phyloP scores from a whole-genome alignment of 2,329 filamentous ascomycete genomes.

The Parastagonospora avenae region DNA sequence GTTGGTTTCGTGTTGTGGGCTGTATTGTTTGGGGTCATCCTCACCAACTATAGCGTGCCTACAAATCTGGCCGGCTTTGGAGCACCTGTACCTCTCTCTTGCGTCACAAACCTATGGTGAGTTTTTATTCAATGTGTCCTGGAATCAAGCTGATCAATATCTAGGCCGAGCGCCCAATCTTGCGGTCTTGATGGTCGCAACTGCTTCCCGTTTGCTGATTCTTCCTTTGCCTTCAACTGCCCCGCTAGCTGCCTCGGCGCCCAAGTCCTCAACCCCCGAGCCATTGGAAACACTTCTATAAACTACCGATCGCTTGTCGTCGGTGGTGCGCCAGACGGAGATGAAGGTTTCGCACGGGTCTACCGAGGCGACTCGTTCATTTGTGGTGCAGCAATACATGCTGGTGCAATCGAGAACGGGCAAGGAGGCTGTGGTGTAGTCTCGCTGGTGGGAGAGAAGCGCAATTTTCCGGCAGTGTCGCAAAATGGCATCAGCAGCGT shows the following conservation, averaged over 20 bases:
- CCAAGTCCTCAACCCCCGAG: conserved; percentile 56
- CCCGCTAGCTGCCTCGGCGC: conserved; percentile 58
- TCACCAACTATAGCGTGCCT: conserved; percentile 63
- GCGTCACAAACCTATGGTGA: conserved; percentile 71
- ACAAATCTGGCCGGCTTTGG: conserved; percentile 71
- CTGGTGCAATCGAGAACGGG: conserved; percentile 33
- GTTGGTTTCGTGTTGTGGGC: conserved; percentile 69
- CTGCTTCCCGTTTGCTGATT: conserved; percentile 60
- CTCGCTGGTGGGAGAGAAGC: conserved; percentile 30
- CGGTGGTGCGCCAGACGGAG: conserved; percentile 58
- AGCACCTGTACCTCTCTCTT: conserved; percentile 68
- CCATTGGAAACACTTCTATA: conserved; percentile 64
- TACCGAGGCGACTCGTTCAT: conserved; percentile 48
- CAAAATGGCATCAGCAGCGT: conserved; percentile 41
- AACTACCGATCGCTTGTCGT: conserved; percentile 69
- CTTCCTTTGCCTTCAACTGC: conserved; percentile 60
- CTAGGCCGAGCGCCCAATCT: conserved; percentile 31
- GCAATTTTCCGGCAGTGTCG: conserved; percentile 23
- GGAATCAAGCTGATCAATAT: conserved; percentile 14
- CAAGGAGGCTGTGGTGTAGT: conserved; percentile 43
- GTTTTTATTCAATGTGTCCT: conserved; percentile 1
- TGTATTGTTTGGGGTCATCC: conserved; percentile 69
- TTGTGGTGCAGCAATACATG: conserved; percentile 45
- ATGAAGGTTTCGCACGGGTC: conserved; percentile 13
- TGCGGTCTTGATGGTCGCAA: conserved; percentile 62